These are phyloP conservation scores for Parathielavia appendiculata DNA, from an alignment of 495 filamentous ascomycete genomes.

Conservation along the genomic window DNA sequence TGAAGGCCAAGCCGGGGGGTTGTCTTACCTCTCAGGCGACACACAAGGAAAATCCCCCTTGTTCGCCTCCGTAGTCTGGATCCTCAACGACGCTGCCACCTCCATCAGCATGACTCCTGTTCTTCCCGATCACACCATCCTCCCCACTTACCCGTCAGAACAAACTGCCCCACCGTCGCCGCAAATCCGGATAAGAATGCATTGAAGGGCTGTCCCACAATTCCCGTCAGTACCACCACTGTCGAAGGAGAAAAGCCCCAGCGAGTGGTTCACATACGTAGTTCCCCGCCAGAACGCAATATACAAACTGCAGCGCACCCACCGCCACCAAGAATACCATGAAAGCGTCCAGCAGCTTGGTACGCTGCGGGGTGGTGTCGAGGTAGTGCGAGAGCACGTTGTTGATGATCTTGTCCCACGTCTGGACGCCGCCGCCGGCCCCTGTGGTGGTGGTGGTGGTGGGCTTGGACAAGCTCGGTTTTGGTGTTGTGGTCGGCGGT, in stretches of 20 bases:
- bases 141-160: conserved; percentile 66
- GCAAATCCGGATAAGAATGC: conserved; percentile 94
- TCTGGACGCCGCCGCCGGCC: conserved; percentile 25
- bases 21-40: conserved; percentile 63
- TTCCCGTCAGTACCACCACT: background rate
- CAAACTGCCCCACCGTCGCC: conserved; percentile 95
- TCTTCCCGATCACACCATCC: background rate
- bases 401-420: conserved; percentile 41
- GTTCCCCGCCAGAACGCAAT: conserved; percentile 88
- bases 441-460: too few relatives aligned
- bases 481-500: conserved; percentile 13
- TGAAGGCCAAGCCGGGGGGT: background rate
- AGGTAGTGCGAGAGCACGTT: conserved; percentile 72
- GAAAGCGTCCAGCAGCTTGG: conserved; percentile 87
- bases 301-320: conserved; percentile 85
- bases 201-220: conserved; percentile 76
- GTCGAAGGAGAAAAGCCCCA: background rate
- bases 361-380: conserved; percentile 76
- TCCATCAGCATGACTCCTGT: conserved; percentile 10
- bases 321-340: conserved; percentile 84
- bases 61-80: conserved; percentile 81
- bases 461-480: conserved; percentile 1
- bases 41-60: conserved; percentile 62
- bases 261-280: conserved; percentile 70
- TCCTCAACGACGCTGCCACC: conserved; percentile 62